Conservation (phyloP, 1,139 yeast species). For the Candida freyschussii region DNA sequence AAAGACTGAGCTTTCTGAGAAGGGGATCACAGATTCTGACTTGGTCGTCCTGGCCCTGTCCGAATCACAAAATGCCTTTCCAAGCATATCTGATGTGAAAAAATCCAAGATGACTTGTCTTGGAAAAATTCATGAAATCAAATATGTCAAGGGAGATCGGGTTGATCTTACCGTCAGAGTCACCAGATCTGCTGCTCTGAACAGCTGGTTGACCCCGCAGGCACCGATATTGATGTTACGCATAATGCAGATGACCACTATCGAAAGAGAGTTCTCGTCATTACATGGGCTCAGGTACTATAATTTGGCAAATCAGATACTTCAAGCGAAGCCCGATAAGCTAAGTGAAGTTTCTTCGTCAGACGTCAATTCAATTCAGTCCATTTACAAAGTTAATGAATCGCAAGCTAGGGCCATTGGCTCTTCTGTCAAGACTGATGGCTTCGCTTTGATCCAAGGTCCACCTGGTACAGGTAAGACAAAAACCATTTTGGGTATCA, state of each 20-base stretch:
- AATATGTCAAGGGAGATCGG: constrained; percentile 56
- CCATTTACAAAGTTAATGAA: constrained; percentile 59
- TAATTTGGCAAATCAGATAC: constrained; percentile 60
- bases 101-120: constrained; percentile 43
- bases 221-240: constrained; percentile 60
- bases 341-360: constrained; percentile 34
- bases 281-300: constrained; percentile 77
- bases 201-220: constrained; percentile 55
- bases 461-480: constrained; percentile 99
- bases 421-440: constrained; percentile 61
- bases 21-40: constrained; percentile 69
- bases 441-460: constrained; percentile 92
- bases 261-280: constrained; percentile 89
- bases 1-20: constrained; percentile 44
- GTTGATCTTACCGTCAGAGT: constrained; percentile 76
- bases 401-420: constrained; percentile 90
- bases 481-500: constrained; percentile 87
- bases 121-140: constrained; percentile 74
- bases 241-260: constrained; percentile 82
- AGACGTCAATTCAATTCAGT: constrained; percentile 39
- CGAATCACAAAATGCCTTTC: constrained; percentile 17
- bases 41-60: constrained; percentile 61
- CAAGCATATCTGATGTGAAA: constrained; percentile 27
- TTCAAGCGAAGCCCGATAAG: constrained; percentile 57
- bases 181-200: constrained; percentile 35